A percentile compares a stretch with the other conserved stretches of the same genome.
Conservation (phyloP, 352 stramenopile genomes). For the Globisporangium carolinianum region DNA sequence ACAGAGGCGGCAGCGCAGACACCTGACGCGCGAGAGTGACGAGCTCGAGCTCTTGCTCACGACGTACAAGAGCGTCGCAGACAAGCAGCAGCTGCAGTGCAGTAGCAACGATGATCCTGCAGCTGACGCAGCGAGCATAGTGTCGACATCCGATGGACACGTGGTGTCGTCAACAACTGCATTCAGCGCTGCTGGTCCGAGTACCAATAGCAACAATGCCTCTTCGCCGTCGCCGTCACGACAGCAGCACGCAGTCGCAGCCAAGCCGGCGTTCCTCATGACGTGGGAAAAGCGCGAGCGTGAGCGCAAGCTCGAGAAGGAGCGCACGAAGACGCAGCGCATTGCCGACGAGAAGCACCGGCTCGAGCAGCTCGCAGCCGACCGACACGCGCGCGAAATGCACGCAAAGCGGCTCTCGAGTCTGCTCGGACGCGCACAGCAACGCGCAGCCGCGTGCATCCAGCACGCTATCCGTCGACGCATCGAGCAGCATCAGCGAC, state of each 20-base stretch:
- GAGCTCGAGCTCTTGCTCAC: conserved; percentile 46
- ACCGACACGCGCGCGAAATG: conserved; percentile 20
- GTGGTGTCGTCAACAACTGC: neutral
- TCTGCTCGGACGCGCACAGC: conserved; percentile 12
- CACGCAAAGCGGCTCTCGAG: conserved; percentile 9
- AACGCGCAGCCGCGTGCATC: conserved; percentile 18
- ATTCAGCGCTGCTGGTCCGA: no score
- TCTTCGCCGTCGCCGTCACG: neutral
- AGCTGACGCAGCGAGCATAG: neutral
- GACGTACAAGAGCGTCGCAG: conserved; percentile 43
- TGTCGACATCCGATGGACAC: neutral
- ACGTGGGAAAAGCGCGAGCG: conserved; percentile 70
- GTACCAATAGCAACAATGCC: neutral
- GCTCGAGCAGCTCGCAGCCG: conserved; percentile 27
- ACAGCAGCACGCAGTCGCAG: neutral
- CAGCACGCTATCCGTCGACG: conserved; percentile 19
- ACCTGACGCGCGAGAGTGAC: conserved; percentile 40
- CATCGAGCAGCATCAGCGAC: neutral
- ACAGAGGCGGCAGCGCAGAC: conserved; percentile 29
- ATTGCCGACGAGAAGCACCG: conserved; percentile 63
- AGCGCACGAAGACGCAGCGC: conserved; percentile 38
- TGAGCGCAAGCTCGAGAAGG: conserved; percentile 49
- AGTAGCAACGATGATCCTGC: neutral
- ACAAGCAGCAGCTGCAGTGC: conserved; percentile 17
- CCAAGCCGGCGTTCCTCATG: conserved; percentile 52